Percentiles rank a stretch among this genome's conserved stretches.
Evolutionary conservation across 805 yeast species (phyloP).

Genomic region (Saccharomycopsis sp.): DNA sequence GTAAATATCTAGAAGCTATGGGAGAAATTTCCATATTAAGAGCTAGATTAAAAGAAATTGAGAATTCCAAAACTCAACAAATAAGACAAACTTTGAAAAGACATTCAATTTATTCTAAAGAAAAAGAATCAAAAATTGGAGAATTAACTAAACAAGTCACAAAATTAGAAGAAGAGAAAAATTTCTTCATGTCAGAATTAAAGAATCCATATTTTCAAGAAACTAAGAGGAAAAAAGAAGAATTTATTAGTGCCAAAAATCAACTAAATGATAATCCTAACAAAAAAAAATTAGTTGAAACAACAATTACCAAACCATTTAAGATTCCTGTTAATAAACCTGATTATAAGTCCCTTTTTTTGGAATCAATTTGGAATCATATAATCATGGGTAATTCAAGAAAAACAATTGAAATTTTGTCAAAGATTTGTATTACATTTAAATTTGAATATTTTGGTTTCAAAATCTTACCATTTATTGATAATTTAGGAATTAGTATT

Average conservation of each 20-base stretch:
- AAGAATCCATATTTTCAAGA: constrained; percentile 23
- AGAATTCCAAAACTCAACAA: constrained; percentile 31
- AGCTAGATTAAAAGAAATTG: constrained; percentile 44
- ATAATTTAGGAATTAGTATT: constrained; percentile 28
- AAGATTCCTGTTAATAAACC: constrained; percentile 15
- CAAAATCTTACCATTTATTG: constrained; percentile 21
- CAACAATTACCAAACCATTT: background rate
- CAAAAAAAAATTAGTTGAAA: background rate
- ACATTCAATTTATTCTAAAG: constrained; percentile 21
- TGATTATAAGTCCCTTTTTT: constrained; percentile 30
- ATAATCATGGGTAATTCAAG: constrained; percentile 27
- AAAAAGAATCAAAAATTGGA: constrained; percentile 28
- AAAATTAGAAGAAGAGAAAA: constrained; percentile 42
- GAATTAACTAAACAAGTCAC: constrained; percentile 32
- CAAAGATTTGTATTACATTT: constrained; percentile 26
- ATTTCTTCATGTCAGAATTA: constrained; percentile 41
- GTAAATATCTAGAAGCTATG: constrained; percentile 39
- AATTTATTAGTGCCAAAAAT: background rate
- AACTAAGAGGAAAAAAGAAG: background rate
- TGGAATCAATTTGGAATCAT: constrained; percentile 27
- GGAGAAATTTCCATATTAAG: constrained; percentile 80
- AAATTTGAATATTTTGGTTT: constrained; percentile 22
- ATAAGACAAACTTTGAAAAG: constrained; percentile 22
- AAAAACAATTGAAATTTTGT: constrained; percentile 27
- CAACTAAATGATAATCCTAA: background rate